These are phyloP conservation scores for Przewalskia tangutica DNA, from an alignment of 257 asterid species.

Conservation along the genomic window DNA sequence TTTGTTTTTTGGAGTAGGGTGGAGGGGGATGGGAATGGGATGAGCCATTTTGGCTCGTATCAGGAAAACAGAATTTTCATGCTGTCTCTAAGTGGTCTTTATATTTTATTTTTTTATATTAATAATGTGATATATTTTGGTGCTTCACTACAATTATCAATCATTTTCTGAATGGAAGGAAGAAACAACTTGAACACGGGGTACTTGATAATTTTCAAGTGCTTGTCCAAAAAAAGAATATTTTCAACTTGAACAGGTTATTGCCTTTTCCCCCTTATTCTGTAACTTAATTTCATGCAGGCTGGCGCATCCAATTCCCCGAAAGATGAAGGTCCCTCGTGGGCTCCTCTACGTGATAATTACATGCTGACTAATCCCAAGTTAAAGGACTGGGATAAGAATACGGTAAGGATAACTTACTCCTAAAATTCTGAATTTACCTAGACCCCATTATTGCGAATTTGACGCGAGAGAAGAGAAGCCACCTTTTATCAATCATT, in stretches of 20 bases:
- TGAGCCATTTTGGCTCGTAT: background rate
- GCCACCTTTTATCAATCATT: background rate
- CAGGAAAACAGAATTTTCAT: background rate
- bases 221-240: background rate
- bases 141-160: background rate
- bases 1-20: background rate
- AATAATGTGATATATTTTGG: background rate
- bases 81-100: background rate
- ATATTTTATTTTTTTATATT: background rate
- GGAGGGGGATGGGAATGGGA: background rate
- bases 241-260: background rate
- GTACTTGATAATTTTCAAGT: background rate
- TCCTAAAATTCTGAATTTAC: background rate
- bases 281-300: constrained; percentile 25
- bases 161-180: background rate
- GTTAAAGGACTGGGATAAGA: constrained; percentile 91
- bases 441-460: background rate
- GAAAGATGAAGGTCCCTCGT: constrained; percentile 44
- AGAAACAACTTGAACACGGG: background rate
- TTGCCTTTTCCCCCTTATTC: background rate
- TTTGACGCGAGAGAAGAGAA: background rate
- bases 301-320: constrained; percentile 43
- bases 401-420: constrained; percentile 32
- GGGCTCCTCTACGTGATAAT: constrained; percentile 90
- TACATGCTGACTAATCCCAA: constrained; percentile 84